Evolutionary conservation across 345 rosid species (phyloP), one percentile per base, ranked within the genome.

Genomic region (Mangifera indica): DNA sequence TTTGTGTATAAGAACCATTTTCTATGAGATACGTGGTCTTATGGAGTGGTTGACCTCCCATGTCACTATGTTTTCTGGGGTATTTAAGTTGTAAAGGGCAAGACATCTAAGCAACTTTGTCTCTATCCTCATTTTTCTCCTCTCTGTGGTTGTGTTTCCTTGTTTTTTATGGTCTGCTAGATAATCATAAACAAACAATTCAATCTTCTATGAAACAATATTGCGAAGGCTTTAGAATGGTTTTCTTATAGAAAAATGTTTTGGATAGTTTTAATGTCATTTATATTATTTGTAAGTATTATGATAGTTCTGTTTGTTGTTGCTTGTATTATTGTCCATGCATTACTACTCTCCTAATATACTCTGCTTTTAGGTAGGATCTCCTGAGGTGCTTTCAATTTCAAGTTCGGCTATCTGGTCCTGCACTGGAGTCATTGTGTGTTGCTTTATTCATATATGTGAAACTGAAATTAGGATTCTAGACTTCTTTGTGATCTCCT

Each of bases 401-500:
- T 53, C 49, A 37, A 21, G 46, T 55, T 13, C 3, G 12, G 37
- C 22, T 34, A 11, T 22, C 3, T 52, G 4, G 4, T 49, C 13
- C 29, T 37, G 21, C 24, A 11, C 5, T 18, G 44, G 59, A 53
- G 20, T 34, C 37, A 13, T 3, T 54, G 15, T 20, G 14, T 14
- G 15, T 49, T 67, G 13, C 21, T 32, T n/a, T 7, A 13, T 54
- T 69, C 5, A 22, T 55, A 20, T 4, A 40, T 55, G 37, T 34
- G 56, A 68, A 13, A 14, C 7, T 40, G 52, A 51, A 24, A 10
- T 10, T 62, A 45, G 60, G 52, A 53, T 63, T 72, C 53, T 62
- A 61, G 62, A 25, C n/a, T 40, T 18, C 4, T 24, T 40, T 61
- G 2, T 48, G 18, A 44, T 60, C 67, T 60, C 7, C n/a, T 49